Conservation (phyloP, 352 stramenopile species). For the Globisporangium echinulatum region DNA sequence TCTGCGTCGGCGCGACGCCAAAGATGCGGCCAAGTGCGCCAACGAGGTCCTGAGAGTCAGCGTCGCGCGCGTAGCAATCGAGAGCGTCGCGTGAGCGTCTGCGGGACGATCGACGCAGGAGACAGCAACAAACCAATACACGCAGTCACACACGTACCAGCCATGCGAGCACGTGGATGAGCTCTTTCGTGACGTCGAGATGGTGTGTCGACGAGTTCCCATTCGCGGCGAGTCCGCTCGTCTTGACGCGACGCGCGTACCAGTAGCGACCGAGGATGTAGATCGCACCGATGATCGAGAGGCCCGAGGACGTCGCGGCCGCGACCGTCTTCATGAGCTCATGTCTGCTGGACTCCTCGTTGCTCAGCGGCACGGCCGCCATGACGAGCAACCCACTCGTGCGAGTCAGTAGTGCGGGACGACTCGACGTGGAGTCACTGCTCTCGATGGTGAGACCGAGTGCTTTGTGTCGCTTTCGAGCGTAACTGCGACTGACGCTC, state of each 20-base stretch:
- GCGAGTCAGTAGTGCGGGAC: too few relatives aligned
- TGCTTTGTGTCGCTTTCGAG: neutral
- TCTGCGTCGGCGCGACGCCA: constrained; percentile 53
- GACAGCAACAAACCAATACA: neutral
- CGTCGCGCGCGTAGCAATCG: too few relatives aligned
- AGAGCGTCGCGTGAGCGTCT: too few relatives aligned
- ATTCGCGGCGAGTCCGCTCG: constrained; percentile 17
- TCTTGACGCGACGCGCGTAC: constrained; percentile 52
- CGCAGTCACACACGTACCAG: constrained; percentile 26
- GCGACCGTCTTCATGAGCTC: constrained; percentile 37
- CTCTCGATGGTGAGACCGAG: too few relatives aligned
- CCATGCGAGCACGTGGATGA: constrained; percentile 82
- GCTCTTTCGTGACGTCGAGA: constrained; percentile 78
- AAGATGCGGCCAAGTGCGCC: constrained; percentile 67
- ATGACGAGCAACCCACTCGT: neutral
- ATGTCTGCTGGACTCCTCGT: constrained; percentile 6
- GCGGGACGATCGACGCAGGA: too few relatives aligned
- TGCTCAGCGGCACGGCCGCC: constrained; percentile 2
- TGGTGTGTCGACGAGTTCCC: constrained; percentile 28
- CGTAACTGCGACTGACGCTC: too few relatives aligned
- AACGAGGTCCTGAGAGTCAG: constrained; percentile 45
- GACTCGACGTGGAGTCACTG: too few relatives aligned
- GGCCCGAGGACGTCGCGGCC: constrained; percentile 59
- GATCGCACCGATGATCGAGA: constrained; percentile 72
- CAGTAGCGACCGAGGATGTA: constrained; percentile 85